Evolutionary conservation across 2,329 filamentous ascomycete species (phyloP).

Genomic region (Rhynchosporium graminicola): DNA sequence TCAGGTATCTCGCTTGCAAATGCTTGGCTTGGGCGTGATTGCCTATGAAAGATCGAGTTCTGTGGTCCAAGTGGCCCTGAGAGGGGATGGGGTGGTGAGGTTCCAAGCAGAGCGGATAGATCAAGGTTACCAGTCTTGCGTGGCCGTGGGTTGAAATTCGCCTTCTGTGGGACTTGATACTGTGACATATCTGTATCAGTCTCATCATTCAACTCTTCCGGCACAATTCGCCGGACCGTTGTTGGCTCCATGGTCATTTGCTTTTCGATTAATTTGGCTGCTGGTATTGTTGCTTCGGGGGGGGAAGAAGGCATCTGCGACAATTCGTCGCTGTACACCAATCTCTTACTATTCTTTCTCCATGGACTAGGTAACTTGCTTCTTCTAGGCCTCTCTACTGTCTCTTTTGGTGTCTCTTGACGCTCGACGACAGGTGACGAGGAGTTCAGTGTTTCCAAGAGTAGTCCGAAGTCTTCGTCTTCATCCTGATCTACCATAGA

Average conservation of each 20-base stretch:
- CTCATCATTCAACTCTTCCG: slow-evolving; percentile 15
- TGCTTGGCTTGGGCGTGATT: slow-evolving; percentile 7
- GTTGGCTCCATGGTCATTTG: slow-evolving; percentile 21
- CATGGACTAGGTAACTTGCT: slow-evolving; percentile 40
- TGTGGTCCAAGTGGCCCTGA: slow-evolving; percentile 27
- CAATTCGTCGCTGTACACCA: slow-evolving; percentile 39
- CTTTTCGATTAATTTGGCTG: slow-evolving; percentile 14
- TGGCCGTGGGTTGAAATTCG: slow-evolving; percentile 37
- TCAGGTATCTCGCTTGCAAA: neutral
- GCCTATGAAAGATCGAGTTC: slow-evolving; percentile 12
- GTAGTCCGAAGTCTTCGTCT: slow-evolving; percentile 38
- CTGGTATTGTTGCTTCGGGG: slow-evolving; percentile 4
- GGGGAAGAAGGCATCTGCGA: slow-evolving; percentile 30
- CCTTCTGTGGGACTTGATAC: slow-evolving; percentile 39
- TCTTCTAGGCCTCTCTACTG: slow-evolving; percentile 34
- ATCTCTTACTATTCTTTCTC: slow-evolving; percentile 38
- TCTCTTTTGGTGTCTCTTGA: slow-evolving; percentile 22
- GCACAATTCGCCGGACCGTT: slow-evolving; percentile 20
- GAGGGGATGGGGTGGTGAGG: slow-evolving; percentile 34
- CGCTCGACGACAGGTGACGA: slow-evolving; percentile 33
- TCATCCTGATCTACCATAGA: slow-evolving; percentile 25
- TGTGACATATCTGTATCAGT: slow-evolving; percentile 31
- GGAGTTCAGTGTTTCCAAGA: slow-evolving; percentile 40
- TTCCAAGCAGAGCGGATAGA: slow-evolving; percentile 35
- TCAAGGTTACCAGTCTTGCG: slow-evolving; percentile 31